Base-by-base conservation (phyloP, 2,329 filamentous ascomycete species). In the Monosporascus sp. region DNA sequence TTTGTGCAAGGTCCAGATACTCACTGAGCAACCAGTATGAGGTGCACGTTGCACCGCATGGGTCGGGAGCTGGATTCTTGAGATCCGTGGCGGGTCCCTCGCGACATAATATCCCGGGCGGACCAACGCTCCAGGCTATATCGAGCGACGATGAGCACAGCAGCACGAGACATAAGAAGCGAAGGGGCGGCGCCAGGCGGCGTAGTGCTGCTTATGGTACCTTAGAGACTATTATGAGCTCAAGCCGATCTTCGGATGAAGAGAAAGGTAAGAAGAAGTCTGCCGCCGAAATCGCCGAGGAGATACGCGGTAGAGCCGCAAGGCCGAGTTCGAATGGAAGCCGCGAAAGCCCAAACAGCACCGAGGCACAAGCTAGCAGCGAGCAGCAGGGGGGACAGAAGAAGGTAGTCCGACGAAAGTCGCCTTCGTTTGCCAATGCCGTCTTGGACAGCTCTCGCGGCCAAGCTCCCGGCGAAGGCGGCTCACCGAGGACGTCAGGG, bases 21-120 rank as follows among this genome's bases (percentile, higher is more conserved):
- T 86, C 82, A 41, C 65, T 86, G 50, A 85, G 82, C 67, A 85
- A 85, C 65, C 83, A 86, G 63, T 86, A 86, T 61, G 84, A 86
- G 61, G 81, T 85, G 7, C 84, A 87, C 59, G 80, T 85, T 55
- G 72, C 79, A 14, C 83, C 83, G 16, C 83, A 86, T 60, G 82
- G 82, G 20, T 80, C 79, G 1, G 81, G 83, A 3, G 67, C 77
- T 2, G 69, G 72, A 1, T 81, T 83, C 55, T 49, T 76, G 19
- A 57, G 67, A 3, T 63, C 41, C 50, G 53, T 44, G 53, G 58
- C 58, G 26, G 59, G 65, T 11, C 64, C 68, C 48, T 60, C 57
- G 16, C 59, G 53, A 37, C 51, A 62, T 38, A 63, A 71, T 9
- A 67, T 70, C 20, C 52, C 62, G 1, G 70, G 67, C 6, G 81